A percentile compares a stretch with the other conserved stretches of the same genome.
Evolutionary conservation across 768 basidiomycete genomes (phyloP).

Genomic region (Suillus paluster): DNA sequence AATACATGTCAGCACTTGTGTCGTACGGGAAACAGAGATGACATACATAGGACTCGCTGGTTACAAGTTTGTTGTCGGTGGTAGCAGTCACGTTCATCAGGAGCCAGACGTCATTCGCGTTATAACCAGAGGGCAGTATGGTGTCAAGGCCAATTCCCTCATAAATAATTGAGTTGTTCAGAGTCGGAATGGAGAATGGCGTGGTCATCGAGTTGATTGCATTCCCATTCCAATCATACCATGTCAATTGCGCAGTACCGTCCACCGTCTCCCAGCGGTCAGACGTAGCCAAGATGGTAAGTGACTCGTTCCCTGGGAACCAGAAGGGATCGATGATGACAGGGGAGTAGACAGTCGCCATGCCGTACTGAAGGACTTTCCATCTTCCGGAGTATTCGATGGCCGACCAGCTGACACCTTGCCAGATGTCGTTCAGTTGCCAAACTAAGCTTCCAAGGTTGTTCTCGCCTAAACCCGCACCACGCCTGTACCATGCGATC

Average conservation of each 20-base stretch:
- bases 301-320: conserved; percentile 50
- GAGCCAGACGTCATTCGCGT: conserved; percentile 53
- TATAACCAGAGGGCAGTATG: conserved; percentile 49
- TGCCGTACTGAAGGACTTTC: conserved; percentile 61
- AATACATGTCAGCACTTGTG: conserved; percentile 5
- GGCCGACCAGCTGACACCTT: conserved; percentile 58
- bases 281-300: conserved; percentile 55
- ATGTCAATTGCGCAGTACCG: conserved; percentile 54
- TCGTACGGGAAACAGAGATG: background rate
- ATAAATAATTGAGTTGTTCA: conserved; percentile 55
- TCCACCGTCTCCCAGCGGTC: conserved; percentile 53
- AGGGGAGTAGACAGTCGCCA: conserved; percentile 49
- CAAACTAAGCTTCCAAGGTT: conserved; percentile 63
- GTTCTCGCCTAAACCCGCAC: conserved; percentile 61
- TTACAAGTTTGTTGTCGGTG: conserved; percentile 44
- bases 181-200: conserved; percentile 47
- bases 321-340: conserved; percentile 60
- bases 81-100: conserved; percentile 53
- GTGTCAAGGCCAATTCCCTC: conserved; percentile 43
- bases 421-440: conserved; percentile 68
- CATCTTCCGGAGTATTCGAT: conserved; percentile 63
- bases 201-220: conserved; percentile 41
- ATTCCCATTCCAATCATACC: conserved; percentile 60
- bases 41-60: conserved; percentile 58
- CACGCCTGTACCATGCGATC: conserved; percentile 61